These are phyloP conservation scores for Beauveria caledonica DNA, from an alignment of 2,329 filamentous ascomycete genomes.

Conservation along the genomic window DNA sequence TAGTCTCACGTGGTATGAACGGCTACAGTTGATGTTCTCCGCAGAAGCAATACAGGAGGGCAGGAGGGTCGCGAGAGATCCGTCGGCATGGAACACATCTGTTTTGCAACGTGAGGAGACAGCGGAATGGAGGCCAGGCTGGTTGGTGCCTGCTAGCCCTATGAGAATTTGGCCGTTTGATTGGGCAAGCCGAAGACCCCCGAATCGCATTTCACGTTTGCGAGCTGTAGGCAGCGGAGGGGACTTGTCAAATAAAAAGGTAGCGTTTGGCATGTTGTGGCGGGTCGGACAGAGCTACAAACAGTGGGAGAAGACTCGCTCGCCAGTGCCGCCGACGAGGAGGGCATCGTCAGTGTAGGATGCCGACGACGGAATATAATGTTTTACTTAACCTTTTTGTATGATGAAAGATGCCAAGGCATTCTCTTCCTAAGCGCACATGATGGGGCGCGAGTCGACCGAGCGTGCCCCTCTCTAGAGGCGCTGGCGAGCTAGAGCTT, in stretches of 20 bases:
- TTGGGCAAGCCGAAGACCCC: not conserved
- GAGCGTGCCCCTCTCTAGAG: conserved; percentile 6
- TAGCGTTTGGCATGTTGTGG: conserved; percentile 32
- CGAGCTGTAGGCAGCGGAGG: conserved; percentile 25
- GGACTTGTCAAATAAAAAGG: too few species aligned
- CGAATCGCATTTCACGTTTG: not conserved
- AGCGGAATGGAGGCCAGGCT: not conserved
- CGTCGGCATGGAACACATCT: not conserved
- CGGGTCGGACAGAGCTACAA: conserved; percentile 35
- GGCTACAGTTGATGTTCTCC: not conserved
- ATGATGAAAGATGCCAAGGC: not conserved
- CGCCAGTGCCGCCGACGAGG: conserved; percentile 36
- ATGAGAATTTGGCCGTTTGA: not conserved
- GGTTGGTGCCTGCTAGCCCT: too few species aligned
- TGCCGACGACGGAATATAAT: not conserved
- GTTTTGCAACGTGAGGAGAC: not conserved
- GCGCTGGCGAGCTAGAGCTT: not conserved
- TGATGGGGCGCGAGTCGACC: not conserved
- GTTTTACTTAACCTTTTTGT: not conserved
- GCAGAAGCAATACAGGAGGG: too few species aligned
- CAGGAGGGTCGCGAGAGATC: too few species aligned
- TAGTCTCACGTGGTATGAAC: not conserved
- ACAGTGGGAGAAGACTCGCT: conserved; percentile 40
- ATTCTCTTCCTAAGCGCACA: not conserved
- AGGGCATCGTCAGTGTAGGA: conserved; percentile 26